Conservation (phyloP, 495 filamentous ascomycete genomes). For the Neurospora sp. region DNA sequence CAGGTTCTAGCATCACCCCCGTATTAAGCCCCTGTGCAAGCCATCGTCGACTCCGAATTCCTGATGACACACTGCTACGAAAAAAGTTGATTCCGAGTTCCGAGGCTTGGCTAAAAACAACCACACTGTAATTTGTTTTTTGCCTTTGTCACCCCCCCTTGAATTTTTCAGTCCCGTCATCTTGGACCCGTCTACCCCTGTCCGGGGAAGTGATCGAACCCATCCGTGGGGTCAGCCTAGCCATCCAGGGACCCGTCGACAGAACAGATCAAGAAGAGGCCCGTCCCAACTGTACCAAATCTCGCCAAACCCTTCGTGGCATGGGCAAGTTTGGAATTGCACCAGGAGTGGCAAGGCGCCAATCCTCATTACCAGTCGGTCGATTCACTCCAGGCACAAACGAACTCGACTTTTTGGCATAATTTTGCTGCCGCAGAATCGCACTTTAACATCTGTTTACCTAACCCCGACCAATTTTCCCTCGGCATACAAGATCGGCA, state of each 20-base stretch:
- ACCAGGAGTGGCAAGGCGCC: constrained; percentile 3
- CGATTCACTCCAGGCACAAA: background rate
- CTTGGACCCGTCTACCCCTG: constrained; percentile 7
- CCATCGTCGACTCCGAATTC: background rate
- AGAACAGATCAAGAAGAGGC: constrained; percentile 5
- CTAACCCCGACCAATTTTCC: background rate
- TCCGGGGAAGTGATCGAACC: constrained; percentile 1
- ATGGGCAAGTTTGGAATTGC: constrained; percentile 3
- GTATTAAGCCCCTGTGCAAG: background rate
- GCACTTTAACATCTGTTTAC: background rate
- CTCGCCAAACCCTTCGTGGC: constrained; percentile 11
- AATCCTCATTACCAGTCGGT: constrained; percentile 1
- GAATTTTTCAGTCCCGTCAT: background rate
- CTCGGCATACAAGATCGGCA: background rate
- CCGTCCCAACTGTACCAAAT: constrained; percentile 7
- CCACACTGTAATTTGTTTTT: constrained; percentile 1
- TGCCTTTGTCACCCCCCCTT: constrained; percentile 4
- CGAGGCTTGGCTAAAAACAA: constrained; percentile 2
- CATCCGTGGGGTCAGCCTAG: background rate
- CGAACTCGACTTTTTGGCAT: background rate
- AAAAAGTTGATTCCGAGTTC: background rate
- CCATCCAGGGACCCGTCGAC: background rate
- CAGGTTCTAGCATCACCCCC: background rate
- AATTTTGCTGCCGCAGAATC: background rate
- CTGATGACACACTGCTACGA: background rate